Evolutionary conservation across 2,329 filamentous ascomycete species (phyloP).

Genomic region (Seiridium unicorne): DNA sequence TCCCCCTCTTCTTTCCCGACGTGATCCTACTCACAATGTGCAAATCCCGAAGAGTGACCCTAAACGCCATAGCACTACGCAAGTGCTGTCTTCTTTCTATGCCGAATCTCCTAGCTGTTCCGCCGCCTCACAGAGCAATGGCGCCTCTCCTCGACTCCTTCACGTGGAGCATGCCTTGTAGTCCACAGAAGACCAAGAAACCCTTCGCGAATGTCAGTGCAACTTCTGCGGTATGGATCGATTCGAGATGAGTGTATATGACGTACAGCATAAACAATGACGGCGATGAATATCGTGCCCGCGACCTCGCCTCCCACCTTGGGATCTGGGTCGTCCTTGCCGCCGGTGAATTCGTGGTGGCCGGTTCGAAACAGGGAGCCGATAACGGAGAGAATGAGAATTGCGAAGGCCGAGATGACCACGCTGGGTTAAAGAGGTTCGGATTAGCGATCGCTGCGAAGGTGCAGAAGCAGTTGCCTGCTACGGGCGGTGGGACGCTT

Average conservation of each 20-base stretch:
- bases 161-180: constrained; percentile 83
- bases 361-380: constrained; percentile 73
- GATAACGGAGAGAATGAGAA: constrained; percentile 63
- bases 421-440: constrained; percentile 56
- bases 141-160: constrained; percentile 80
- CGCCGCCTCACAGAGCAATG: constrained; percentile 62
- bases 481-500: constrained; percentile 31
- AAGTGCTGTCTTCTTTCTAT: background rate
- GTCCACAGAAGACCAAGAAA: constrained; percentile 88
- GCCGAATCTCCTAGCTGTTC: background rate
- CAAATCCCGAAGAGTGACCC: too few species aligned
- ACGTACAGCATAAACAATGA: constrained; percentile 85
- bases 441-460: background rate
- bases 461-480: background rate
- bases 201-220: constrained; percentile 47
- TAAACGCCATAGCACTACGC: background rate
- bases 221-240: background rate
- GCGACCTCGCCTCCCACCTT: constrained; percentile 76
- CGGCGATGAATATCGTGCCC: constrained; percentile 81
- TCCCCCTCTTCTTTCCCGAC: too few species aligned
- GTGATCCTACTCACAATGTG: too few species aligned
- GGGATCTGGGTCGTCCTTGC: constrained; percentile 65
- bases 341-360: constrained; percentile 82
- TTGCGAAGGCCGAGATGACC: constrained; percentile 64
- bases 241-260: background rate